A percentile compares a stretch with the other conserved stretches of the same genome.
Conservation (phyloP, 148 eudicot genomes). For the Amaranthus palmeri region DNA sequence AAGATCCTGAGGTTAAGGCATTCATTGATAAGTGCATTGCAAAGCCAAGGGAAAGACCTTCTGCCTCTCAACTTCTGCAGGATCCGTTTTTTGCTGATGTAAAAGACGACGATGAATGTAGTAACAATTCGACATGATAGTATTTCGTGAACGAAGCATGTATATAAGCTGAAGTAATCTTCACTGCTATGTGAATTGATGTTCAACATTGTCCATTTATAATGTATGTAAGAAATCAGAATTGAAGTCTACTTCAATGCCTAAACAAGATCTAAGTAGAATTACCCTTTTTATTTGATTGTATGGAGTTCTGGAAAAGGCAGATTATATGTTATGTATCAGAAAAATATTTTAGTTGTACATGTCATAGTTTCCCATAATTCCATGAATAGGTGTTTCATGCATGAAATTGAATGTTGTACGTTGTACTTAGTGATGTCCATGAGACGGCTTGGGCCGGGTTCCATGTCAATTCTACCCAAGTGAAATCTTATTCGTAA, state of each 20-base stretch:
- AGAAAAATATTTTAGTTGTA: background rate
- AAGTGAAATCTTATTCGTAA: too few relatives aligned
- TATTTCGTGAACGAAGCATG: background rate
- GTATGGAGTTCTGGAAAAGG: background rate
- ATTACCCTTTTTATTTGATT: background rate
- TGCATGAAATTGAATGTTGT: too few relatives aligned
- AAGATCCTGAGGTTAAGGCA: constrained; percentile 50
- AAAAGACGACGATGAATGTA: constrained; percentile 30
- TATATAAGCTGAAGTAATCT: background rate
- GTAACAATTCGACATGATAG: background rate
- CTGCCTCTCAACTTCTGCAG: constrained; percentile 65
- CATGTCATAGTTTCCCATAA: background rate
- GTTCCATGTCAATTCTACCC: too few relatives aligned
- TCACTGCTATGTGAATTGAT: background rate
- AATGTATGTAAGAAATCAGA: background rate
- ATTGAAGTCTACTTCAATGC: background rate
- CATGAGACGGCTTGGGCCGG: too few relatives aligned
- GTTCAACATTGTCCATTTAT: constrained; percentile 1
- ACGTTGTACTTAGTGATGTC: too few relatives aligned
- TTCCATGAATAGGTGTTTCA: background rate
- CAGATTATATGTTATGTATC: background rate
- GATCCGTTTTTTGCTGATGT: constrained; percentile 56
- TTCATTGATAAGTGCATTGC: constrained; percentile 77
- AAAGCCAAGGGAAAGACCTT: constrained; percentile 60
- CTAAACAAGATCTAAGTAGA: too few relatives aligned